phyloP scores from a whole-genome alignment of 192 early-diverging fungal species.

The Thamnidium elegans region DNA sequence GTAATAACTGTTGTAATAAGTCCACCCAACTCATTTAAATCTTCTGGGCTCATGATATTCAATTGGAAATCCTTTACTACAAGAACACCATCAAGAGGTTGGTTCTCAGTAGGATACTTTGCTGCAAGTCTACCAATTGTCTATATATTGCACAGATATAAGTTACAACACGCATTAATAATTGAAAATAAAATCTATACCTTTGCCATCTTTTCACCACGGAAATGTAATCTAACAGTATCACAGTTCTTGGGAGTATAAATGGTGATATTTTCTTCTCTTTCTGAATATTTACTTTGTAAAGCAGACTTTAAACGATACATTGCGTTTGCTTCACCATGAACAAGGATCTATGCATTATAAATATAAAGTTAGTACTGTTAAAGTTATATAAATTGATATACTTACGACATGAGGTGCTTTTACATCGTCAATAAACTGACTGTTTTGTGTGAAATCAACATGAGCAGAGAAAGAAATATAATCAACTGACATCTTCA shows the following conservation, averaged over 20 bases:
- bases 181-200: slow-evolving; percentile 32
- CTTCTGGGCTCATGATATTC: slow-evolving; percentile 74
- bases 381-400: neutral
- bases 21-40: slow-evolving; percentile 78
- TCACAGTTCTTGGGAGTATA: slow-evolving; percentile 89
- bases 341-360: slow-evolving; percentile 73
- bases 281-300: slow-evolving; percentile 75
- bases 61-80: slow-evolving; percentile 90
- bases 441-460: slow-evolving; percentile 92
- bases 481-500: slow-evolving; percentile 85
- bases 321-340: slow-evolving; percentile 96
- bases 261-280: slow-evolving; percentile 77
- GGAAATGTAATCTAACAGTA: slow-evolving; percentile 86
- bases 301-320: slow-evolving; percentile 82
- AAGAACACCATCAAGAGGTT: slow-evolving; percentile 72
- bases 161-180: neutral
- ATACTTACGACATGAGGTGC: slow-evolving; percentile 77
- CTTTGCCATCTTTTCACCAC: slow-evolving; percentile 93
- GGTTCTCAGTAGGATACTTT: slow-evolving; percentile 66
- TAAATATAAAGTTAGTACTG: neutral
- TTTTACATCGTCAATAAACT: slow-evolving; percentile 94
- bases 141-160: slow-evolving; percentile 31
- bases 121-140: slow-evolving; percentile 83
- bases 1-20: slow-evolving; percentile 71
- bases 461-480: slow-evolving; percentile 98